Evolutionary conservation across 306 rosid species (phyloP).

Genomic region (Prunus salicina): DNA sequence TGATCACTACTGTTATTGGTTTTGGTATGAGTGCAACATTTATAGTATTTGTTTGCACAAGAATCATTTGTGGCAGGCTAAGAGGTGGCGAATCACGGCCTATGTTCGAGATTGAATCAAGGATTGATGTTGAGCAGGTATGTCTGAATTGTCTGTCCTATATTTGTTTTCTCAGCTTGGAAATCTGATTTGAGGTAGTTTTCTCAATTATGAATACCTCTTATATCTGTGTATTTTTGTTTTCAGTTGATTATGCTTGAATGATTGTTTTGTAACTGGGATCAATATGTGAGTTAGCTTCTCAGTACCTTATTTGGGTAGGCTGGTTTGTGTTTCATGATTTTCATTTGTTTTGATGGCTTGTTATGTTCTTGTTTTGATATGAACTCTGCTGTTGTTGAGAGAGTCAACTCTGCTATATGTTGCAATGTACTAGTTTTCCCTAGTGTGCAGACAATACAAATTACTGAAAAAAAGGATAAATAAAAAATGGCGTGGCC

Average conservation of each 20-base stretch:
- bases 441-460: background rate
- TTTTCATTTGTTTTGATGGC: constrained; percentile 3
- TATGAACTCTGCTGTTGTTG: background rate
- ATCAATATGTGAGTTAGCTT: background rate
- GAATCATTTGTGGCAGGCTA: constrained; percentile 86
- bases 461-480: background rate
- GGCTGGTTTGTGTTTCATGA: background rate
- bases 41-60: constrained; percentile 90
- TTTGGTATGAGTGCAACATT: constrained; percentile 95
- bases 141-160: constrained; percentile 2
- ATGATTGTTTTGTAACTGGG: background rate
- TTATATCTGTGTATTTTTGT: background rate
- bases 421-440: constrained; percentile 10
- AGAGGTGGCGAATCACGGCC: constrained; percentile 46
- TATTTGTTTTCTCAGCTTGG: background rate
- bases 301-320: constrained; percentile 1
- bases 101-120: constrained; percentile 59
- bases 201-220: background rate
- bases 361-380: background rate
- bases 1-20: constrained; percentile 75
- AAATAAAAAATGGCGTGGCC: background rate
- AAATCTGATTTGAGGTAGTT: constrained; percentile 1
- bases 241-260: background rate
- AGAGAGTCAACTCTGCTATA: background rate
- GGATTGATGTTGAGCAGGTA: constrained; percentile 80